Evolutionary conservation across 352 stramenopile genomes (phyloP).

Genomic region (Globisporangium perplexum): DNA sequence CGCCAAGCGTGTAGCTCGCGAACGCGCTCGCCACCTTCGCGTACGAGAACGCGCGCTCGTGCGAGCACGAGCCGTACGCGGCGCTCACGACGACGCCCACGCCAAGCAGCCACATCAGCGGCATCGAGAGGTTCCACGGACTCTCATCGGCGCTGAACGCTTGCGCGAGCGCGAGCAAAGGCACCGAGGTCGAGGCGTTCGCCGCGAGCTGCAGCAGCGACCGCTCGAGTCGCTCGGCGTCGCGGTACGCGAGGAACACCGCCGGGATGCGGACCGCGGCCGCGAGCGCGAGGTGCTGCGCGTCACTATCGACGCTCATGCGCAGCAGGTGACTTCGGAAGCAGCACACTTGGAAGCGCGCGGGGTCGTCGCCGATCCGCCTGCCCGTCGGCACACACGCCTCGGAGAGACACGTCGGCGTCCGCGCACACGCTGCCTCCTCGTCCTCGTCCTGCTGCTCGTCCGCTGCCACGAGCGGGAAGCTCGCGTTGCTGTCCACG

Average conservation of each 20-base stretch:
- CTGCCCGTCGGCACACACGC: constrained; percentile 32
- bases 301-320: constrained; percentile 19
- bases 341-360: constrained; percentile 41
- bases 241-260: constrained; percentile 31
- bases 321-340: constrained; percentile 38
- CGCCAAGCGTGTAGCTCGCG: background rate
- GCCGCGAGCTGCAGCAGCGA: constrained; percentile 7
- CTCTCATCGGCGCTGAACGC: constrained; percentile 37
- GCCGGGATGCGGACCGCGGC: constrained; percentile 22
- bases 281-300: constrained; percentile 1
- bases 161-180: constrained; percentile 12
- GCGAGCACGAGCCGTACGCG: constrained; percentile 42
- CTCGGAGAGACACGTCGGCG: constrained; percentile 22
- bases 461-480: constrained; percentile 11
- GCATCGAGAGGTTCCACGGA: constrained; percentile 65
- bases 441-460: background rate
- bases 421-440: constrained; percentile 10
- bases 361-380: background rate
- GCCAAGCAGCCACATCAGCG: constrained; percentile 51
- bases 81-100: constrained; percentile 37
- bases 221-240: constrained; percentile 28
- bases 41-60: constrained; percentile 49
- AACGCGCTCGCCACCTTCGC: constrained; percentile 30
- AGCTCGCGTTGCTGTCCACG: constrained; percentile 36
- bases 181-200: background rate